These are phyloP conservation scores for Balansia obtecta DNA, from an alignment of 2,329 filamentous ascomycete species.

Conservation along the genomic window DNA sequence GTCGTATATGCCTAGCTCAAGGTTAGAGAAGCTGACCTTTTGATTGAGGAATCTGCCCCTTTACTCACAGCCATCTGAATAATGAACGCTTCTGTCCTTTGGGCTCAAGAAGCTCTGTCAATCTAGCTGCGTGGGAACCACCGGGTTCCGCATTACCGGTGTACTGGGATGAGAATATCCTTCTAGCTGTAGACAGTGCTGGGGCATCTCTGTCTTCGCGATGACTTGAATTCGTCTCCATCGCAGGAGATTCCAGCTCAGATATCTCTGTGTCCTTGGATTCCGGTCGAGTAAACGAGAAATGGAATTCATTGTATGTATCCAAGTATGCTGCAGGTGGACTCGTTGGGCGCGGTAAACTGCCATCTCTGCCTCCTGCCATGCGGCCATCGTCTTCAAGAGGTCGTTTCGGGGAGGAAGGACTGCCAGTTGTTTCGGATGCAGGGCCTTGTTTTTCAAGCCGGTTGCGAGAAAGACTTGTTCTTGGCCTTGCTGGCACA, in stretches of 20 bases:
- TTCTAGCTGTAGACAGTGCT: slow-evolving; percentile 10
- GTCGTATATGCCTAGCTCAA: slow-evolving; percentile 21
- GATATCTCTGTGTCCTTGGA: slow-evolving; percentile 16
- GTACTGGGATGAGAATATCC: slow-evolving; percentile 23
- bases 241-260: slow-evolving; percentile 16
- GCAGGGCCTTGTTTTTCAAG: background rate
- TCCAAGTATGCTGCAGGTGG: slow-evolving; percentile 15
- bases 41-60: no score
- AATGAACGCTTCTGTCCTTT: slow-evolving; percentile 20
- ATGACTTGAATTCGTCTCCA: slow-evolving; percentile 11
- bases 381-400: background rate
- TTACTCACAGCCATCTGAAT: slow-evolving; percentile 29
- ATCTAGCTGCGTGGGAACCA: slow-evolving; percentile 21
- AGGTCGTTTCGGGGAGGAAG: background rate
- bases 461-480: background rate
- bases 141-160: slow-evolving; percentile 25
- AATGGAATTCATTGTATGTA: slow-evolving; percentile 17
- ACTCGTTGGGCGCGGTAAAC: slow-evolving; percentile 5
- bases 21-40: slow-evolving; percentile 8
- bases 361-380: background rate
- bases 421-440: background rate
- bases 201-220: slow-evolving; percentile 8
- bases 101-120: slow-evolving; percentile 24
- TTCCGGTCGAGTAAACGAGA: slow-evolving; percentile 12
- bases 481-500: background rate